phyloP scores from a whole-genome alignment of 2,329 filamentous ascomycete species.

The Exophiala sp. region DNA sequence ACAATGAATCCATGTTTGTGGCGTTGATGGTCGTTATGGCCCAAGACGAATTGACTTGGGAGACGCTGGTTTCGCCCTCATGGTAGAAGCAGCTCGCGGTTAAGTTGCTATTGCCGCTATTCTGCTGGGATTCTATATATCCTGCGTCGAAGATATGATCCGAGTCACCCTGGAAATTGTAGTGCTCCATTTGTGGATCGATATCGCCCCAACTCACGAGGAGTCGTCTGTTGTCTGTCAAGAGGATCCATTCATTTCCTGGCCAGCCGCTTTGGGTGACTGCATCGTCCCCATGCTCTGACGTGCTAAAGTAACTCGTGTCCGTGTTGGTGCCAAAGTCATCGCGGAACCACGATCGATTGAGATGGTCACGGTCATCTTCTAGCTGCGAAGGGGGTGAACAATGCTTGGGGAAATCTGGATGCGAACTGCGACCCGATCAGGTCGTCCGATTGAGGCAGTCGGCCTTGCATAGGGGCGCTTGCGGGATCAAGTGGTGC shows the following conservation, averaged over 20 bases:
- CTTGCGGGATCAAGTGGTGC: conserved; percentile 41
- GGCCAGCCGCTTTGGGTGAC: conserved; percentile 58
- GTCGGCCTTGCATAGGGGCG: conserved; percentile 35
- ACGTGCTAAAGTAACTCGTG: conserved; percentile 47
- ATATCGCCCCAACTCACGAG: conserved; percentile 52
- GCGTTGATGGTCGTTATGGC: conserved; percentile 33
- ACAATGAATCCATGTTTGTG: conserved; percentile 28
- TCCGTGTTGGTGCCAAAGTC: conserved; percentile 12
- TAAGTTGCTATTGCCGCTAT: conserved; percentile 39
- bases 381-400: conserved; percentile 48
- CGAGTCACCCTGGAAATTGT: conserved; percentile 50
- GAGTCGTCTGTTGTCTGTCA: conserved; percentile 49
- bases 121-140: conserved; percentile 34
- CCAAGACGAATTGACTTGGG: conserved; percentile 51
- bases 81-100: conserved; percentile 52
- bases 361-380: conserved; percentile 51
- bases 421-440: conserved; percentile 45
- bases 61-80: conserved; percentile 37
- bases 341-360: conserved; percentile 49
- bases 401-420: conserved; percentile 40
- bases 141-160: conserved; percentile 47
- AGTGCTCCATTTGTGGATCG: conserved; percentile 52
- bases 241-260: conserved; percentile 53
- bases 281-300: conserved; percentile 26
- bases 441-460: conserved; percentile 43